Percentiles rank a stretch among this genome's conserved stretches.
phyloP scores from a whole-genome alignment of 768 basidiomycete species.

The Chlorophyllum brunneum region DNA sequence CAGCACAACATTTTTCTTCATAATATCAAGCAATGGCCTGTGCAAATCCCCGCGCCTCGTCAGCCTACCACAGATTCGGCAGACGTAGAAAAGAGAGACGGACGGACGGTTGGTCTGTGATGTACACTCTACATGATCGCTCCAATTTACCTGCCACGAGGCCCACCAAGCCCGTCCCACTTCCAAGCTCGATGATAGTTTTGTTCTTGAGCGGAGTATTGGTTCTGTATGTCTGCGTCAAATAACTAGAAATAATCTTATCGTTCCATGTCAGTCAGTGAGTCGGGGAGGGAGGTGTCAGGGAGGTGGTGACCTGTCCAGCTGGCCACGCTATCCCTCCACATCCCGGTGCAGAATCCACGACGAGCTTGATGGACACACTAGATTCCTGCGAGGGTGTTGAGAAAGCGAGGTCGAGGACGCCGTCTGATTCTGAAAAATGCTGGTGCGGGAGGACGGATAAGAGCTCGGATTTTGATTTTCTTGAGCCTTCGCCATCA shows the following conservation, averaged over 20 bases:
- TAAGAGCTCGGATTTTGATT: constrained; percentile 25
- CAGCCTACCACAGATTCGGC: constrained; percentile 7
- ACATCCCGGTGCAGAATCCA: constrained; percentile 85
- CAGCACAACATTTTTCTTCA: constrained; percentile 66
- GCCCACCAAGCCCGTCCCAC: constrained; percentile 92
- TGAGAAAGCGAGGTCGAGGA: constrained; percentile 41
- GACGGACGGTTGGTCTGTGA: constrained; percentile 90
- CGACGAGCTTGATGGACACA: constrained; percentile 43
- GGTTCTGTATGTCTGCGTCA: constrained; percentile 47
- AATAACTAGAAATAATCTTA: constrained; percentile 77
- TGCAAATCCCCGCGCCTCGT: constrained; percentile 13
- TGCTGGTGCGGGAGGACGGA: constrained; percentile 51
- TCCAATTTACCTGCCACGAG: constrained; percentile 73
- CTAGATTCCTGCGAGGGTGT: constrained; percentile 18
- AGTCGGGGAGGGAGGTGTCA: constrained; percentile 6
- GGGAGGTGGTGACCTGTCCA: constrained; percentile 59
- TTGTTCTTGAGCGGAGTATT: constrained; percentile 45
- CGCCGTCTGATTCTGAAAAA: constrained; percentile 41
- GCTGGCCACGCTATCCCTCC: constrained; percentile 93
- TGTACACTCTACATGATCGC: constrained; percentile 51
- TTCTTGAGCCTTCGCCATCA: constrained; percentile 19
- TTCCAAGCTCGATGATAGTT: constrained; percentile 78
- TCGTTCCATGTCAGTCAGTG: constrained; percentile 12
- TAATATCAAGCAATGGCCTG: constrained; percentile 75
- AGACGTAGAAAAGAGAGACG: constrained; percentile 13